Conservation (phyloP, 179 eudicot genomes). For the Carnegiea gigantea region DNA sequence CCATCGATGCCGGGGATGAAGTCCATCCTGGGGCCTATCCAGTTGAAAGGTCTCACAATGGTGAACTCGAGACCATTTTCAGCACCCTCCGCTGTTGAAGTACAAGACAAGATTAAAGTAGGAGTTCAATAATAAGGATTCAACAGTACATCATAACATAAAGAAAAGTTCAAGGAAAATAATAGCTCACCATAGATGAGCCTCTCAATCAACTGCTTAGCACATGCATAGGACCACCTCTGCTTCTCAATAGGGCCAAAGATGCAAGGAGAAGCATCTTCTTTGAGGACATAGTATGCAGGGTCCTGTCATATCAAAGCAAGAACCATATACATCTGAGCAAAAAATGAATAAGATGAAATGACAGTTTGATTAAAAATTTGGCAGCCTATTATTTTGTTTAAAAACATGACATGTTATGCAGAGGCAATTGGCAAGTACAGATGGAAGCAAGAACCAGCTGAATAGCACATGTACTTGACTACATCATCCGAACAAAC, state of each 20-base stretch:
- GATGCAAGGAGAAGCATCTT: conserved; percentile 90
- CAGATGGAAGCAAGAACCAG: not conserved
- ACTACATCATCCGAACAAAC: not conserved
- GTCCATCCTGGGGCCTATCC: conserved; percentile 99
- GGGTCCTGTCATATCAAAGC: conserved; percentile 63
- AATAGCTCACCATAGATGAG: conserved; percentile 63
- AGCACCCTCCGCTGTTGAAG: conserved; percentile 87
- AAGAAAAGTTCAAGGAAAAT: not conserved
- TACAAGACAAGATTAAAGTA: not conserved
- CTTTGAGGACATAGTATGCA: conserved; percentile 74
- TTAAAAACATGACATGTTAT: not conserved
- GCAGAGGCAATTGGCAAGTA: not conserved
- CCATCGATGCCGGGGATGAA: conserved; percentile 99
- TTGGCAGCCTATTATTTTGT: not conserved
- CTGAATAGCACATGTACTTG: not conserved
- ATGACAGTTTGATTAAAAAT: not conserved
- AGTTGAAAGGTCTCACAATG: conserved; percentile 94
- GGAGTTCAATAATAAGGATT: not conserved
- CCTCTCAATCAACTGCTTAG: conserved; percentile 97
- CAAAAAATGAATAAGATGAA: not conserved
- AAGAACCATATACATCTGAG: not conserved
- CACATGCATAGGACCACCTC: conserved; percentile 99
- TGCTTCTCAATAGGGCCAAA: conserved; percentile 97
- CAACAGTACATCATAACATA: not conserved
- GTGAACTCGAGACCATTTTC: conserved; percentile 95